Base-by-base conservation (phyloP, 202 grass and related monocot species). In the Hordeum pubiflorum region DNA sequence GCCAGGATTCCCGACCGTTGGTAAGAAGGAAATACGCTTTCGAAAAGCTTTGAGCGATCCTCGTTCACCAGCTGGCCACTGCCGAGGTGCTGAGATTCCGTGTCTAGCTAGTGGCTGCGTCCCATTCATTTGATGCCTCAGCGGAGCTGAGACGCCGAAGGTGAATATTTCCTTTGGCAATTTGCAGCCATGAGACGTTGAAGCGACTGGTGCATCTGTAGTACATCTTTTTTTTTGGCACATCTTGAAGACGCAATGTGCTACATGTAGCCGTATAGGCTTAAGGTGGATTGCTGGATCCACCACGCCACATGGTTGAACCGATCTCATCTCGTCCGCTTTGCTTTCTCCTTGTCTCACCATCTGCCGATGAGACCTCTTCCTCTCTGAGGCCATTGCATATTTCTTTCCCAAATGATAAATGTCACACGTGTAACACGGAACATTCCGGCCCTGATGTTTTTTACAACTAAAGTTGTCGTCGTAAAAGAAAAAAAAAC, bases 1-100 rank as follows among this genome's bases (percentile, higher is more conserved):
- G 61, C 65, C 68, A 36, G 0, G 54, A 69, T 86, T 43, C 68
- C 78, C 83, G 74, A 68, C 79, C 79, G 10, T 79, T 69, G 17
- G 79, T 74, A 81, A 69, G 39, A 17, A 17, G 3, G 24, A 70
- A 46, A 60, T 78, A 59, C 60, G 15, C 74, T 54, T 43, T 56
- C 11, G 74, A 68, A 79, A 82, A 4, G 18, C 50, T 79, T 24
- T 26, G 33, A 72, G 52, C 15, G 12, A 23, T 62, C 69, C 83
- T 61, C 43, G 56, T 21, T 82, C 74, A 75, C 32, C 56, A 54
- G 69, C 43, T 37, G 41, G 33, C 43, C 24, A 72, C 52, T 57
- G 59, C 9, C 56, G 40, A 48, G 66, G 74, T 57, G 59, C 9
- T 44, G 40, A 48, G 66, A 79, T 82, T 82, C 79, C 29, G 29